A percentile compares a stretch with the other conserved stretches of the same genome.
phyloP scores from a whole-genome alignment of 2,329 filamentous ascomycete species.

The Trichoderma atrobrunneum region DNA sequence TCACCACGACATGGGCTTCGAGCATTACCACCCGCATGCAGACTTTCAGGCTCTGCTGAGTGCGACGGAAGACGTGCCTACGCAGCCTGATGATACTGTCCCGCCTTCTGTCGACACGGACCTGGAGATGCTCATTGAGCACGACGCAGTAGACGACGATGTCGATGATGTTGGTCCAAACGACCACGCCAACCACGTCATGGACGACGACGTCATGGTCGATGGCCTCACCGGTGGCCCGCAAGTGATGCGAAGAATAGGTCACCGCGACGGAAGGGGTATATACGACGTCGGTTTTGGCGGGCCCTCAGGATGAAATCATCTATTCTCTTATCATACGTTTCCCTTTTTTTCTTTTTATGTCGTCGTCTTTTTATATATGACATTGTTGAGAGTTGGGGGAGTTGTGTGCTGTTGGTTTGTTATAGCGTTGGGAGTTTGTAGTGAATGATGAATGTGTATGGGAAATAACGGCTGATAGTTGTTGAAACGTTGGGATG shows the following conservation, averaged over 20 bases:
- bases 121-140: conserved; percentile 52
- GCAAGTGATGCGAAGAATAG: conserved; percentile 19
- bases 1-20: conserved; percentile 37
- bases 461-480: background rate
- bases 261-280: conserved; percentile 25
- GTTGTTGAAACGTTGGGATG: background rate
- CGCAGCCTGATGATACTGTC: conserved; percentile 29
- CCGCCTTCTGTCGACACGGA: conserved; percentile 48
- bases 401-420: background rate
- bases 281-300: conserved; percentile 34
- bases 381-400: background rate
- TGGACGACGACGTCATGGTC: conserved; percentile 21
- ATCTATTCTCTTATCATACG: background rate
- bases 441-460: background rate
- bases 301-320: conserved; percentile 17
- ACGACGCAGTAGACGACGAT: conserved; percentile 43
- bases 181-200: conserved; percentile 5
- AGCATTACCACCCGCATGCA: conserved; percentile 42
- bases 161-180: background rate
- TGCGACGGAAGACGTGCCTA: conserved; percentile 41
- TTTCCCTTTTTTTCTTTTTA: background rate
- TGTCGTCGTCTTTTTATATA: background rate
- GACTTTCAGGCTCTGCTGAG: conserved; percentile 55
- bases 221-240: conserved; percentile 7
- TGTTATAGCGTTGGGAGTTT: background rate